Percentiles rank a stretch among this genome's conserved stretches.
Evolutionary conservation across 2,329 filamentous ascomycete genomes (phyloP).

Genomic region (Ophiostoma himal-ulmi): DNA sequence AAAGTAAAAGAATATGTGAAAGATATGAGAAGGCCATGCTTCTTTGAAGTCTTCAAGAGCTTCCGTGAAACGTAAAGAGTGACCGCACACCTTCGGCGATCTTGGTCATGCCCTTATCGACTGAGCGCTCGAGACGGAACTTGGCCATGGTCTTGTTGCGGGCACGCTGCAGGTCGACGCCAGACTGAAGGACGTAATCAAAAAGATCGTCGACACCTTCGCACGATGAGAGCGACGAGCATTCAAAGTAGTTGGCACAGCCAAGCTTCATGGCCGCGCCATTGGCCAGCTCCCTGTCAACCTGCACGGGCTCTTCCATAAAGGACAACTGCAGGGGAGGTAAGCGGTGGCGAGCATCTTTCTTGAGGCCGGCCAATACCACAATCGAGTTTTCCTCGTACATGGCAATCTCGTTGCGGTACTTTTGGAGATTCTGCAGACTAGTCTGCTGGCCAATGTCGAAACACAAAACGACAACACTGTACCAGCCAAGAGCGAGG

Average conservation of each 20-base stretch:
- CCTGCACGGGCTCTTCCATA: conserved; percentile 24
- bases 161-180: conserved; percentile 21
- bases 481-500: conserved; percentile 26
- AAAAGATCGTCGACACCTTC: conserved; percentile 26
- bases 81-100: conserved; percentile 24
- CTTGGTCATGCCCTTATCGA: conserved; percentile 26
- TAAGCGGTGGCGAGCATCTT: conserved; percentile 25
- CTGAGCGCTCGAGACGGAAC: conserved; percentile 23
- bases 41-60: neutral
- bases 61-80: conserved; percentile 20
- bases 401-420: conserved; percentile 26
- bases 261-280: conserved; percentile 16
- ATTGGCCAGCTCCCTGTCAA: conserved; percentile 20
- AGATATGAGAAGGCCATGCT: neutral
- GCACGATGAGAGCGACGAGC: conserved; percentile 25
- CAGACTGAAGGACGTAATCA: conserved; percentile 23
- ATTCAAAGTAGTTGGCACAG: conserved; percentile 27
- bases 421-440: conserved; percentile 23
- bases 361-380: conserved; percentile 27
- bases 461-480: conserved; percentile 27
- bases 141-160: conserved; percentile 25
- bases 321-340: conserved; percentile 26
- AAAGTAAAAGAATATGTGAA: neutral
- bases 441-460: conserved; percentile 23
- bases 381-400: conserved; percentile 27